These are phyloP conservation scores for Daldinia caldariorum DNA, from an alignment of 495 filamentous ascomycete species.

Conservation along the genomic window DNA sequence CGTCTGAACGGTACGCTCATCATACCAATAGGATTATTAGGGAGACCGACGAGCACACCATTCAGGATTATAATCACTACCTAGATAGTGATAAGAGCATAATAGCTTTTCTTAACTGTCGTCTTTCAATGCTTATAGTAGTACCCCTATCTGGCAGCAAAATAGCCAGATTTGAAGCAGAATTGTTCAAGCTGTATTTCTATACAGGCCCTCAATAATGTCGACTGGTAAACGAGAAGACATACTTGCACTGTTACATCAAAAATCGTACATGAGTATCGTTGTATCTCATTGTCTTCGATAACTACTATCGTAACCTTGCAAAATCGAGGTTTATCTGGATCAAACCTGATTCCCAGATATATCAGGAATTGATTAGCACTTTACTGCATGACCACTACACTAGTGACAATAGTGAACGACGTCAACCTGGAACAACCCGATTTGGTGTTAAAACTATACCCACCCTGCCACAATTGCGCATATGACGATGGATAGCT, in stretches of 20 bases:
- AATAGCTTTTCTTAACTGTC: too few relatives aligned
- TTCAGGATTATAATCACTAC: neutral
- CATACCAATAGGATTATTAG: conserved; percentile 12
- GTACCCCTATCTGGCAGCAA: too few relatives aligned
- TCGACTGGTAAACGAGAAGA: neutral
- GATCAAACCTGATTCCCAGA: neutral
- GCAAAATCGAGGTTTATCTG: neutral
- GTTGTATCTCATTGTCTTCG: neutral
- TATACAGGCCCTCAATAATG: too few relatives aligned
- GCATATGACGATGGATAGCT: conserved; percentile 15
- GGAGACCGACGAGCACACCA: neutral
- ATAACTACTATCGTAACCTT: neutral
- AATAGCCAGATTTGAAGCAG: neutral
- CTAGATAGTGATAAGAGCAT: too few relatives aligned
- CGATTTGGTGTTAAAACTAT: conserved; percentile 7
- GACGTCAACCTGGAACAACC: conserved; percentile 3
- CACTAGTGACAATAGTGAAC: neutral
- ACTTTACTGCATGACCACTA: neutral
- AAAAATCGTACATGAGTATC: neutral
- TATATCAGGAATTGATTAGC: neutral
- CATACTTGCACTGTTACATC: neutral
- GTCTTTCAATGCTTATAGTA: neutral
- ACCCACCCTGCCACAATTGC: conserved; percentile 20
- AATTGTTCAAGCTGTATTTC: neutral
- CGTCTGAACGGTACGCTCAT: neutral